A percentile compares a stretch with the other conserved stretches of the same genome.
phyloP scores from a whole-genome alignment of 2,329 filamentous ascomycete species.

The Hypoxylon sp. region DNA sequence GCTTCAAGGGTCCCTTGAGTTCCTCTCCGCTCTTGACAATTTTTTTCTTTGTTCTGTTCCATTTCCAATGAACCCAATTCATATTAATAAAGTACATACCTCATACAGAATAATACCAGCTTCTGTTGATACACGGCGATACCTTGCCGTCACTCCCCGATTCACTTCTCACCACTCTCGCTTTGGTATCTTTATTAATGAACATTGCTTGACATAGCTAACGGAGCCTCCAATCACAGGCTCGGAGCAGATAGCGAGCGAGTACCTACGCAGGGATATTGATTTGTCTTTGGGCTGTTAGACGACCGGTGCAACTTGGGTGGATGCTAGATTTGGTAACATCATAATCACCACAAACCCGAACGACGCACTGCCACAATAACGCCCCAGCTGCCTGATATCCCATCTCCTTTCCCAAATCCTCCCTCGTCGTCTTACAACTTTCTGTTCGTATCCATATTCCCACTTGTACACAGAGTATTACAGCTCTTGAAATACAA shows the following conservation, averaged over 20 bases:
- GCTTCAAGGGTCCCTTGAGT: constrained; percentile 35
- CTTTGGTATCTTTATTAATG: constrained; percentile 7
- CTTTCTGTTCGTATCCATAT: constrained; percentile 24
- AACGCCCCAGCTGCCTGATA: constrained; percentile 38
- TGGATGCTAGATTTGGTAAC: constrained; percentile 39
- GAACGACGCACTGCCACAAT: constrained; percentile 45
- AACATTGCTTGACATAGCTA: constrained; percentile 22
- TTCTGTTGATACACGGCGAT: constrained; percentile 26
- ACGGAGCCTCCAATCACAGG: constrained; percentile 25
- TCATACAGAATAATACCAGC: constrained; percentile 20
- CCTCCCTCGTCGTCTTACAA: constrained; percentile 27
- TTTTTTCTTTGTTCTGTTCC: constrained; percentile 34
- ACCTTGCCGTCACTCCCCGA: constrained; percentile 16
- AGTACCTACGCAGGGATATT: constrained; percentile 24
- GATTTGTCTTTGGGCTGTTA: constrained; percentile 11
- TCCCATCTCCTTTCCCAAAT: constrained; percentile 40
- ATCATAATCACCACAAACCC: constrained; percentile 39
- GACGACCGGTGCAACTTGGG: constrained; percentile 20
- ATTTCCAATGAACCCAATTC: constrained; percentile 26
- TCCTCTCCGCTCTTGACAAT: constrained; percentile 34
- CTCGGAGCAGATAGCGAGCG: constrained; percentile 22
- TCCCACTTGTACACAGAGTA: constrained; percentile 15
- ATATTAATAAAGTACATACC: constrained; percentile 25
- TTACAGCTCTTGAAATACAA: not conserved
- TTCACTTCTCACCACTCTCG: constrained; percentile 23